Base-by-base conservation (phyloP, 164 flowering plant species). In the Amborella trichopoda region DNA sequence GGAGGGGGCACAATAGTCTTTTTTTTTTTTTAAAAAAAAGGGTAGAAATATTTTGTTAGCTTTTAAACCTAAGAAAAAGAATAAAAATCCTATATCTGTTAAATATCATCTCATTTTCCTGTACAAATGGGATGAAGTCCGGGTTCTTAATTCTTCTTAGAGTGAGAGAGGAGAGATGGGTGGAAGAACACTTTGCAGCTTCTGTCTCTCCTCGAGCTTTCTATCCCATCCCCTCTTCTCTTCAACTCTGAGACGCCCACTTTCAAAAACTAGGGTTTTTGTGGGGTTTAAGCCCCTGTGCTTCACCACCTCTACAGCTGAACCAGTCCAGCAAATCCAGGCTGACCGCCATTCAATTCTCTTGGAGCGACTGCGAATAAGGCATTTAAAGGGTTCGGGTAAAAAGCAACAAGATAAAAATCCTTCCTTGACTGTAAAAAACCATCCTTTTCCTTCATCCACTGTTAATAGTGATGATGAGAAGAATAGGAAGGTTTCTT, bases 341-440 rank as follows among this genome's bases (percentile, higher is more conserved):
- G 72, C 79, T 56, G 6, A 56, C 26, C 80, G 67, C 49, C 98
- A 82, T 54, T 63, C 93, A 13, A 64, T 86, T 23, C 77, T 91
- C 0, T 69, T 91, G 3, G 98, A 87, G 26, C 78, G 68, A 40
- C 68, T 91, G 9, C 69, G 98, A 47, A 26, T 45, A n/a, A 69
- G 95, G 40, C 91, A 81, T 64, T 74, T 80, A 37, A 84, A 78
- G 50, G 95, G 78, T 27, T 44, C 75, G 20, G 49, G 56, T 0
- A 70, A 70, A 41, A 46, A 58, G 40, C 33, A 61, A 42, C 46
- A 16, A 30, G 20, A 2, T 10, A 8, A 14, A 21, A n/a, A n/a
- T n/a, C n/a, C n/a, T n/a, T n/a, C n/a, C n/a, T n/a, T n/a, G n/a
- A n/a, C n/a, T n/a, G n/a, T n/a, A n/a, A n/a, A n/a, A n/a, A n/a